Evolutionary conservation across 331 rosid species (phyloP).

Genomic region (Telfairia occidentalis): DNA sequence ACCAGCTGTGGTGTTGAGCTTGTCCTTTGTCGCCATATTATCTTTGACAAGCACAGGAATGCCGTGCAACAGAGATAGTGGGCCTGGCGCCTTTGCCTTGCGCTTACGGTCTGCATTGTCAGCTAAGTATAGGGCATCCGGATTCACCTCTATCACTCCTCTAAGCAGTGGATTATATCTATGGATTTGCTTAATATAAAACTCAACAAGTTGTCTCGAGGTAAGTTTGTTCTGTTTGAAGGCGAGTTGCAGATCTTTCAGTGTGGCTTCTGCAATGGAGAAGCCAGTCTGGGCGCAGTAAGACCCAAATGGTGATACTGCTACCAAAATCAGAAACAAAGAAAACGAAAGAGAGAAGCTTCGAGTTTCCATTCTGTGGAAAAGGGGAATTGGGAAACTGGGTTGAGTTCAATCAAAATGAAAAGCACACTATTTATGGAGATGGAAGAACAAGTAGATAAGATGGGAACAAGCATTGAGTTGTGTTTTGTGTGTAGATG

Average conservation of each 20-base stretch:
- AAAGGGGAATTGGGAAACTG: background rate
- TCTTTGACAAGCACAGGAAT: slow-evolving; percentile 24
- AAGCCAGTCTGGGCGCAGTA: background rate
- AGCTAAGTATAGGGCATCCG: slow-evolving; percentile 10
- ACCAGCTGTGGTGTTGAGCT: slow-evolving; percentile 20
- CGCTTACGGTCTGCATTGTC: slow-evolving; percentile 21
- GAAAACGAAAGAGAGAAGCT: background rate
- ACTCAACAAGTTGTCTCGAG: slow-evolving; percentile 16
- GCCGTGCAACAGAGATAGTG: slow-evolving; percentile 15
- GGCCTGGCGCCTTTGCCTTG: background rate
- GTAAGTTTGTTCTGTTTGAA: slow-evolving; percentile 14
- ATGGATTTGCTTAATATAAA: slow-evolving; percentile 7
- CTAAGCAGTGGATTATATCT: slow-evolving; percentile 12
- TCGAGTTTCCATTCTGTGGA: background rate
- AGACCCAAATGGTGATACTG: background rate
- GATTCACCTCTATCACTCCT: slow-evolving; percentile 23
- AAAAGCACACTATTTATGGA: too few species aligned
- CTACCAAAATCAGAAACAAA: slow-evolving; percentile 2
- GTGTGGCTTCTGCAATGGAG: slow-evolving; percentile 13
- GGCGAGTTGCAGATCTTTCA: slow-evolving; percentile 14
- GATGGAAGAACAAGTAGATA: too few species aligned
- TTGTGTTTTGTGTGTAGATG: too few species aligned
- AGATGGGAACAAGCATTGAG: too few species aligned
- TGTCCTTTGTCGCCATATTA: slow-evolving; percentile 21
- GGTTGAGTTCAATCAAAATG: too few species aligned